Conservation (phyloP, 2,329 filamentous ascomycete species). For the Cladobotryum protrusum region DNA sequence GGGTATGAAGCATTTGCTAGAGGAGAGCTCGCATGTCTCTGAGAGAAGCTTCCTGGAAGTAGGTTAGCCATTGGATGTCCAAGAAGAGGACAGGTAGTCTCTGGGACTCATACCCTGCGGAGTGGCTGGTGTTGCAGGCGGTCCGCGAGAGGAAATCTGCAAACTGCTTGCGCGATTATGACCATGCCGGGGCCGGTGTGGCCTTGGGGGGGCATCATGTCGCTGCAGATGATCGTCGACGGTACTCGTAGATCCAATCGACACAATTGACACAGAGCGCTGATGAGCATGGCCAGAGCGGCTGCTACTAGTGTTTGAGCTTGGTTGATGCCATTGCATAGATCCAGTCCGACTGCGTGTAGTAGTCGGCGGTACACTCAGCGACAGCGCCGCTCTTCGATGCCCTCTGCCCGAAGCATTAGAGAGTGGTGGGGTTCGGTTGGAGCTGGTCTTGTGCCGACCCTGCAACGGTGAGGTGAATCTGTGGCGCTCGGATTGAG, state of each 20-base stretch:
- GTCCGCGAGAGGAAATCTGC: constrained; percentile 50
- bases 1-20: constrained; percentile 51
- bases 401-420: constrained; percentile 47
- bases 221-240: constrained; percentile 41
- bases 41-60: constrained; percentile 6
- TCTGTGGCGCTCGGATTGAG: constrained; percentile 28
- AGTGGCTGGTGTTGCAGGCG: constrained; percentile 39
- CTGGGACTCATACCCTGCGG: constrained; percentile 38
- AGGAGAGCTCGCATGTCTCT: constrained; percentile 43
- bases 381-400: constrained; percentile 56
- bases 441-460: constrained; percentile 35
- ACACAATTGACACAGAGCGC: constrained; percentile 76
- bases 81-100: neutral
- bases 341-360: constrained; percentile 42
- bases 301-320: constrained; percentile 23
- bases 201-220: constrained; percentile 35
- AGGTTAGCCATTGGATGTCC: constrained; percentile 1
- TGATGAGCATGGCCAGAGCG: constrained; percentile 55
- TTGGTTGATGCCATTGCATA: constrained; percentile 39
- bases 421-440: constrained; percentile 40
- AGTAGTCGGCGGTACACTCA: constrained; percentile 46
- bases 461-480: constrained; percentile 38
- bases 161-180: constrained; percentile 77
- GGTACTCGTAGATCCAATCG: constrained; percentile 55
- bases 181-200: constrained; percentile 50